phyloP scores from a whole-genome alignment of 2,329 filamentous ascomycete species.

The Botrytis fabae region DNA sequence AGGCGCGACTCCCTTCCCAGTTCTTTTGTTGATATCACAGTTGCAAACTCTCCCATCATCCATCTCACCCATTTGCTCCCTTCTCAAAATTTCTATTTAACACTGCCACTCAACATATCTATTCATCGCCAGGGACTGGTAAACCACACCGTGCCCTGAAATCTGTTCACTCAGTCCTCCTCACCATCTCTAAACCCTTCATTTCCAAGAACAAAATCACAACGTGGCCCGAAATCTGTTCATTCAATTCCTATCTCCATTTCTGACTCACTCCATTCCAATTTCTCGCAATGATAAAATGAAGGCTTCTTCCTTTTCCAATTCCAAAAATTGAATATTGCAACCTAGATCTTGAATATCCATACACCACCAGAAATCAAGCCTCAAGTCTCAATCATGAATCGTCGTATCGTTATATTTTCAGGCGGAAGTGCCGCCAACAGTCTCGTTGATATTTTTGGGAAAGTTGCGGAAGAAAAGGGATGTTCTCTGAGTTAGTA shows the following conservation, averaged over 20 bases:
- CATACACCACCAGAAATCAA: background rate
- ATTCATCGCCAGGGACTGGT: background rate
- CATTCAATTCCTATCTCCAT: background rate
- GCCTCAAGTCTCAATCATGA: constrained; percentile 24
- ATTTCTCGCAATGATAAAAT: background rate
- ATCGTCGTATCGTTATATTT: constrained; percentile 67
- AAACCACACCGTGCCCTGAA: constrained; percentile 15
- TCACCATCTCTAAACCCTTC: background rate
- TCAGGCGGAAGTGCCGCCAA: constrained; percentile 95
- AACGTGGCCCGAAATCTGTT: constrained; percentile 19
- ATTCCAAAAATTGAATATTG: background rate
- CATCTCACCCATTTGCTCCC: background rate
- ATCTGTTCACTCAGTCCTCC: constrained; percentile 5
- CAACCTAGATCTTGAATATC: background rate
- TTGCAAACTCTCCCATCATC: background rate
- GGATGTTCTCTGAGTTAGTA: constrained; percentile 41
- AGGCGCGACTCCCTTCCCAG: background rate
- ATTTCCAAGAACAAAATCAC: background rate
- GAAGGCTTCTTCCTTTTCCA: background rate
- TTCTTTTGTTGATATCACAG: background rate
- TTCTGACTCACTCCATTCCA: background rate
- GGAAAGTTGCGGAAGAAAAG: constrained; percentile 47
- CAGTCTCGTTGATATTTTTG: constrained; percentile 88
- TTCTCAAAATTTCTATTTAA: background rate
- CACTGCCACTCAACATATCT: background rate